Base-by-base conservation (phyloP, 2,329 filamentous ascomycete species). In the Diplodia scrobiculata region DNA sequence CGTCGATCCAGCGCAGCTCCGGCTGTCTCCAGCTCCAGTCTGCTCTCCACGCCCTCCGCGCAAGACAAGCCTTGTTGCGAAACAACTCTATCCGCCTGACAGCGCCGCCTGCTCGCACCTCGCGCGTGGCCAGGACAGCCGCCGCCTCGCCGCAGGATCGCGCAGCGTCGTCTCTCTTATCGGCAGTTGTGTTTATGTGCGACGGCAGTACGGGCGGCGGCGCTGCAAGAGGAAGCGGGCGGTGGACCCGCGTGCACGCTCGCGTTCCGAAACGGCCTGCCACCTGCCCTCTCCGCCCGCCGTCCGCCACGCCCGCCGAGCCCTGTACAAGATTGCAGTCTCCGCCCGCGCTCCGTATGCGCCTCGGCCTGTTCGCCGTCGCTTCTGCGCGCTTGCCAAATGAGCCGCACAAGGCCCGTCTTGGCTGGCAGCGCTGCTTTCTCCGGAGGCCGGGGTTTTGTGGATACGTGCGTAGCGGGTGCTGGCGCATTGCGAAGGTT, bases 81-180 rank as follows among this genome's bases (percentile, higher is more conserved):
- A 60, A 60, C 55, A 60, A 60, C 55, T 34, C 55, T 60, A 60
- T 60, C 55, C 25, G 17, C 25, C 55, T 25, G 29, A n/a, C 29
- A 36, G 32, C 52, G 17, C 48, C 19, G 25, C 48, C 4, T 6
- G 9, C 51, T 25, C 21, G 21, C 21, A 7, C 27, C 27, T 19
- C 6, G 6, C 52, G 32, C 17, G 3, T 5, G 14, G 3, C 52
- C 52, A 32, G 52, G n/a, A 27, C 34, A 19, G 29, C 3, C 17
- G 50, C 32, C 50, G 10, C 25, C 5, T 4, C 34, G 10, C 19
- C 55, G 55, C 25, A 11, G 36, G 7, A 59, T 2, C 38, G 54
- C 54, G 19, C 4, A 14, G 21, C 54, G 25, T 48, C 55, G 34
- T 60, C 55, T 60, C 55, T 48, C 55, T 60, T 60, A 48, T 48